Conservation (phyloP, 495 filamentous ascomycete genomes). For the Penicillium samsonianum region DNA sequence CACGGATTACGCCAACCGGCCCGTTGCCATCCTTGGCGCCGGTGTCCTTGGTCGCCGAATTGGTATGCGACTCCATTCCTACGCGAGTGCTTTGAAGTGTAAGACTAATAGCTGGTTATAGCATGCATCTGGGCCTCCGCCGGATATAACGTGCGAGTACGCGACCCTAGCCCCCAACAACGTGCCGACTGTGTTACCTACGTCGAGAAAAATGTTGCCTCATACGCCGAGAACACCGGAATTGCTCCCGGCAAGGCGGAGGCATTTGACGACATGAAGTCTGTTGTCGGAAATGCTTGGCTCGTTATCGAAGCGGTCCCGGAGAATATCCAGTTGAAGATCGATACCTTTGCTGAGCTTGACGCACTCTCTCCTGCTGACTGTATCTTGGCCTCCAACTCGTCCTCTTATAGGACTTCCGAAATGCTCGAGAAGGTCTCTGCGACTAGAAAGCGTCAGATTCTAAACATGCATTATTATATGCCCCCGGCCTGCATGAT, state of each 20-base stretch:
- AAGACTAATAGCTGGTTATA: background rate
- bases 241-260: conserved; percentile 24
- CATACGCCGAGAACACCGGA: conserved; percentile 38
- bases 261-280: conserved; percentile 35
- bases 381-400: conserved; percentile 56
- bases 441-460: conserved; percentile 28
- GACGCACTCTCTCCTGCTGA: conserved; percentile 43
- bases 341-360: conserved; percentile 47
- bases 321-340: conserved; percentile 54
- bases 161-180: conserved; percentile 42
- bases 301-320: conserved; percentile 58
- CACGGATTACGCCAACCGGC: conserved; percentile 22
- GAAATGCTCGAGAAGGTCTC: conserved; percentile 47
- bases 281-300: conserved; percentile 43
- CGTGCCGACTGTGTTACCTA: conserved; percentile 37
- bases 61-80: conserved; percentile 20
- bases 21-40: conserved; percentile 46
- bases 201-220: conserved; percentile 36
- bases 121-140: conserved; percentile 43
- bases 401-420: conserved; percentile 46
- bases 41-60: conserved; percentile 51
- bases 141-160: conserved; percentile 43
- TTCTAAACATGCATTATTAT: conserved; percentile 52
- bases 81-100: background rate
- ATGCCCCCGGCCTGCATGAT: conserved; percentile 45